Conservation (phyloP, 1,284 basidiomycete species). For the Sanghuangporus sanghuang region DNA sequence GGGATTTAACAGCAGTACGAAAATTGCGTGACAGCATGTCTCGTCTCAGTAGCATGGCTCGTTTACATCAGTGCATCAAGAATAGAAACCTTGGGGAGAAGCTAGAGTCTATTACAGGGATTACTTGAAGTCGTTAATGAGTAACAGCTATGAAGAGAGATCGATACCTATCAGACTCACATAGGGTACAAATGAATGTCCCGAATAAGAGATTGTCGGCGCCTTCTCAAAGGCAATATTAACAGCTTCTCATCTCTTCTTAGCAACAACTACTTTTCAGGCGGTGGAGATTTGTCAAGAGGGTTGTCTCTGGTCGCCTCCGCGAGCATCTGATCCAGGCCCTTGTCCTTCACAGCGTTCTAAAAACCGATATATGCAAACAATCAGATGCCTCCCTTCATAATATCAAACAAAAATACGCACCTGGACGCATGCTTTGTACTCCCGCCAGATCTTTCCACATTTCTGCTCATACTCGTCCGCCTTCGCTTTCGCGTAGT, state of each 20-base stretch:
- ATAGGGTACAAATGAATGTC: background rate
- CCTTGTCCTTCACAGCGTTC: conserved; percentile 80
- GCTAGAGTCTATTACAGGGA: too few species aligned
- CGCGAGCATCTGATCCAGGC: conserved; percentile 68
- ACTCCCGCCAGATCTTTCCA: conserved; percentile 74
- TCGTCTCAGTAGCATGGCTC: too few species aligned
- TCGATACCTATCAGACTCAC: background rate
- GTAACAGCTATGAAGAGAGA: too few species aligned
- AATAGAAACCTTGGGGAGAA: too few species aligned
- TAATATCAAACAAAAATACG: background rate
- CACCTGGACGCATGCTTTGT: conserved; percentile 77
- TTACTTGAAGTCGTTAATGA: too few species aligned
- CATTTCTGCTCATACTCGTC: conserved; percentile 82
- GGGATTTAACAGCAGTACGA: background rate
- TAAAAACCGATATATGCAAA: conserved; percentile 28
- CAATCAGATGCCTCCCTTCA: background rate
- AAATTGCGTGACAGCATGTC: too few species aligned
- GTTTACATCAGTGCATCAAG: too few species aligned
- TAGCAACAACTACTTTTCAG: background rate
- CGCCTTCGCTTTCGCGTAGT: conserved; percentile 53
- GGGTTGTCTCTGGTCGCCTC: conserved; percentile 83
- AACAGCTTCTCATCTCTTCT: background rate
- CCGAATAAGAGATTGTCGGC: too few species aligned
- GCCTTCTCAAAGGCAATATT: too few species aligned
- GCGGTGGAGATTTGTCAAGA: conserved; percentile 46